Percentiles rank a stretch among this genome's conserved stretches.
Evolutionary conservation across 1,284 basidiomycete species (phyloP).

Genomic region (Sanghuangporus sanghuang): DNA sequence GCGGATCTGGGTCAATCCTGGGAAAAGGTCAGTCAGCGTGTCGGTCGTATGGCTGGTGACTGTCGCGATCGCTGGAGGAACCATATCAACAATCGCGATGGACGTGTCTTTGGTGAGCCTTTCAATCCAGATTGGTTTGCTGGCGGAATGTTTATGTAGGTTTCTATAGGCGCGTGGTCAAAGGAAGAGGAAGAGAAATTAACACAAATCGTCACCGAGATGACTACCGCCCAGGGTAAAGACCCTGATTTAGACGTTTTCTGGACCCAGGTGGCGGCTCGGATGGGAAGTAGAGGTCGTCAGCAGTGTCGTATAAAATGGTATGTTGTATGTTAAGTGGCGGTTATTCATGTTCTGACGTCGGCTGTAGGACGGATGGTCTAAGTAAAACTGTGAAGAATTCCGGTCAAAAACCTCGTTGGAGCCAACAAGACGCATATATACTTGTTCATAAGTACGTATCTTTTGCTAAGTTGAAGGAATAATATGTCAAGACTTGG

Average conservation of each 20-base stretch:
- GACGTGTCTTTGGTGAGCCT: constrained; percentile 44
- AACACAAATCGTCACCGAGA: constrained; percentile 64
- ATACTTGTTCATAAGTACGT: constrained; percentile 77
- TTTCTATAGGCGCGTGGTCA: constrained; percentile 54
- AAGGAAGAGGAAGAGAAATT: constrained; percentile 69
- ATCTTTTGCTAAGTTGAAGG: background rate
- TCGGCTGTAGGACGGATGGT: constrained; percentile 56
- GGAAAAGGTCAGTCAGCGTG: constrained; percentile 64
- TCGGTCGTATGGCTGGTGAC: constrained; percentile 70
- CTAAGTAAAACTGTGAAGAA: constrained; percentile 68
- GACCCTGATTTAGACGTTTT: constrained; percentile 73
- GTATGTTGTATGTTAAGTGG: constrained; percentile 30
- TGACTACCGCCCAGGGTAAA: constrained; percentile 63
- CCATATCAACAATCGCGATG: constrained; percentile 58
- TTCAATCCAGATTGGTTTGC: background rate
- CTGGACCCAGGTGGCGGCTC: constrained; percentile 70
- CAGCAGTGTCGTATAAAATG: constrained; percentile 86
- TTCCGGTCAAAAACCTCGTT: constrained; percentile 61
- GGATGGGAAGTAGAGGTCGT: constrained; percentile 71
- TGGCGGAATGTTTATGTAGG: background rate
- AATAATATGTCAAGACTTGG: background rate
- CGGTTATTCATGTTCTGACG: constrained; percentile 1
- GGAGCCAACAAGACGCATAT: constrained; percentile 68
- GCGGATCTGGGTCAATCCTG: constrained; percentile 67
- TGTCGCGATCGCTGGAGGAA: constrained; percentile 83